Percentiles rank a stretch among this genome's conserved stretches.
Evolutionary conservation across 495 filamentous ascomycete species (phyloP).

Genomic region (Aspergillus cristatus): DNA sequence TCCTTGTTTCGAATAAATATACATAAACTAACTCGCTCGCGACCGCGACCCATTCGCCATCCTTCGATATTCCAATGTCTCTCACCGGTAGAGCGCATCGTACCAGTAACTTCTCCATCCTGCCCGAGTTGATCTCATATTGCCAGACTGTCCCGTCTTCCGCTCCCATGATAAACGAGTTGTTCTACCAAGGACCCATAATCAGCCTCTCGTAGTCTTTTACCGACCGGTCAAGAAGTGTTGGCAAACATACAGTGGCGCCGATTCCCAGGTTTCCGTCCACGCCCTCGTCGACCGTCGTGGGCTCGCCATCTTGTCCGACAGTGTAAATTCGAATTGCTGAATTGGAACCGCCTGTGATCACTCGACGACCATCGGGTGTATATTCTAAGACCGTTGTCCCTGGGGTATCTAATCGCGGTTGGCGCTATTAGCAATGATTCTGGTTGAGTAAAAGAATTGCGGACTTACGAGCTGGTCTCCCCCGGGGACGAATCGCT

Average conservation of each 20-base stretch:
- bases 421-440: not conserved
- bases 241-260: conserved; percentile 51
- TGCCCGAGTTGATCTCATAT: conserved; percentile 68
- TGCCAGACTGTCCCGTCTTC: conserved; percentile 91
- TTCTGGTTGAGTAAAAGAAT: not conserved
- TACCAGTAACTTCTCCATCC: conserved; percentile 69
- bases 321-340: conserved; percentile 84
- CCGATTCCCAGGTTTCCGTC: conserved; percentile 72
- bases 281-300: conserved; percentile 77
- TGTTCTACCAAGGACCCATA: conserved; percentile 44
- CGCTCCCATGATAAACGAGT: conserved; percentile 75
- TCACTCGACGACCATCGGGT: conserved; percentile 55
- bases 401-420: conserved; percentile 52
- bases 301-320: conserved; percentile 81
- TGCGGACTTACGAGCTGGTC: conserved; percentile 34
- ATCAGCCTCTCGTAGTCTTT: no score
- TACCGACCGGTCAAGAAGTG: no score
- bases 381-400: conserved; percentile 59
- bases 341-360: conserved; percentile 87
- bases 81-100: conserved; percentile 75
- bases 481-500: conserved; percentile 31
- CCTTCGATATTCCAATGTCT: conserved; percentile 74
- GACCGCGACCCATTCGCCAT: conserved; percentile 85
- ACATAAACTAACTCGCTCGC: conserved; percentile 62
- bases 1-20: not conserved